phyloP scores from a whole-genome alignment of 164 flowering plant species.

The Santalum album region DNA sequence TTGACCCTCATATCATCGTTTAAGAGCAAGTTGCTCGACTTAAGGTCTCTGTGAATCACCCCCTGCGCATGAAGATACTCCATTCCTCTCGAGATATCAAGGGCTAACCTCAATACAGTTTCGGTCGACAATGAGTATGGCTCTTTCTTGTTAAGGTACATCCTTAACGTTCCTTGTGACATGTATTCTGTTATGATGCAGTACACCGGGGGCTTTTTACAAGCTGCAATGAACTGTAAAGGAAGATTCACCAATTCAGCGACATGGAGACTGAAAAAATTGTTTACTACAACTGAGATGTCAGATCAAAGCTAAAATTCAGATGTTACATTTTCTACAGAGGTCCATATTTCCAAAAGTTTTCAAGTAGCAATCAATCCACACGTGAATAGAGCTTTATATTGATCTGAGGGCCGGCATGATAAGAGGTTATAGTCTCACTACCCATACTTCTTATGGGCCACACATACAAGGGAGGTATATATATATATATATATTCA shows the following conservation, averaged over 20 bases:
- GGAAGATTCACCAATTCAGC: constrained; percentile 2
- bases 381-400: too few relatives aligned
- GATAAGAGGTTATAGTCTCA: too few relatives aligned
- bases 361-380: too few relatives aligned
- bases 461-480: too few relatives aligned
- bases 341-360: too few relatives aligned
- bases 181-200: constrained; percentile 93
- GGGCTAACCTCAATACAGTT: constrained; percentile 77
- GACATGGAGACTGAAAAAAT: background rate
- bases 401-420: too few relatives aligned
- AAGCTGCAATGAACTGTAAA: constrained; percentile 86
- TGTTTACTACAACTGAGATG: background rate
- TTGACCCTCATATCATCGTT: constrained; percentile 90
- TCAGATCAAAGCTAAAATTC: background rate
- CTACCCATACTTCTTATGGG: too few relatives aligned
- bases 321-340: background rate
- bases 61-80: constrained; percentile 94
- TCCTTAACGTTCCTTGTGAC: constrained; percentile 91
- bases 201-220: constrained; percentile 85
- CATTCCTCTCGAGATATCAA: constrained; percentile 92
- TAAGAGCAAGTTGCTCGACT: constrained; percentile 75
- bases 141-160: constrained; percentile 90
- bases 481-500: too few relatives aligned
- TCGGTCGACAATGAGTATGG: constrained; percentile 83
- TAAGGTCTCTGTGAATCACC: constrained; percentile 88